Base-by-base conservation (phyloP, 2,329 filamentous ascomycete species). In the Aspergillus uvarum region DNA sequence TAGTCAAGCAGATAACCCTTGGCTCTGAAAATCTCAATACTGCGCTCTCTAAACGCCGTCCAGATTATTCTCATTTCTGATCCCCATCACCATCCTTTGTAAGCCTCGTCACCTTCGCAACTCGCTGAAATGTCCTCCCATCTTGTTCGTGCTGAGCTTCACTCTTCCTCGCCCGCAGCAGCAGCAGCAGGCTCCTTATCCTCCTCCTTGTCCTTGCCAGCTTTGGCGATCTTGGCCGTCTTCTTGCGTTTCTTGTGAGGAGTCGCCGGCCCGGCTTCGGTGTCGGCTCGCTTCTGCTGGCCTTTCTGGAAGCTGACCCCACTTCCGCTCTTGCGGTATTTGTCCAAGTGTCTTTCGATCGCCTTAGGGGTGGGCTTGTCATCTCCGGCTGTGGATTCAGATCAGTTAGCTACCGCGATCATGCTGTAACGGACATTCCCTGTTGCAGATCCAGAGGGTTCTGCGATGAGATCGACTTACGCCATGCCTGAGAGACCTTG, bases 401-500 rank as follows among this genome's bases (percentile, higher is more conserved):
- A 29, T 29, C 3, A 3, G 8, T 29, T 29, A 29, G 26, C 26
- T 29, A 8, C 7, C 7, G 26, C 7, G 0, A 26, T 8, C 26
- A 8, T 29, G 26, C 2, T 8, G 2, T 29, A 3, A 8, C 2
- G 26, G 7, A 29, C 26, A 6, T 29, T 29, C 6, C 6, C 3
- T 14, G 49, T 24, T 47, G n/a, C 4, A 1, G 26, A 7, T 1
- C 10, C 12, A 31, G 16, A 29, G 19, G 16, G 14, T 16, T 2
- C 4, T 12, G 32, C 10, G 22, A 22, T 12, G 48, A 24, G 8
- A 10, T 22, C 22, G 31, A 14, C 55, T 57, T 57, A 57, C 55
- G 55, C 55, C 55, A 57, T 16, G 48, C 47, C 8, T 57, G 22
- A 32, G 42, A 22, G 16, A 51, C 44, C 10, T 57, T 57, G 22